Base-by-base conservation (phyloP, 2,329 filamentous ascomycete genomes). In the Zalaria obscura region DNA sequence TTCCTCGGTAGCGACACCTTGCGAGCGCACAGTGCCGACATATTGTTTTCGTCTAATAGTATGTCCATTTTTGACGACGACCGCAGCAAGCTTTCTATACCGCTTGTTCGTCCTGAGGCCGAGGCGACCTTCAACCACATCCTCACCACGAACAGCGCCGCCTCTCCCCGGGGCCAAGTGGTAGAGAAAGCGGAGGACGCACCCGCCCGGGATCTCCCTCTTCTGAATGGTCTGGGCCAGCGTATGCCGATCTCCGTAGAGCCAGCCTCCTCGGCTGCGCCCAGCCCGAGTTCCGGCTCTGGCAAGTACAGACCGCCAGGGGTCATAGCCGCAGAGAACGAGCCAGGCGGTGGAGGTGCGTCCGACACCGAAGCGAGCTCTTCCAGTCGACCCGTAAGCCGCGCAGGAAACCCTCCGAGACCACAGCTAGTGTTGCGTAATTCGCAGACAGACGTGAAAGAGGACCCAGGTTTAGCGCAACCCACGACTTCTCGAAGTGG, bases 1-100 rank as follows among this genome's bases (percentile, higher is more conserved):
- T 87, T 93, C 56, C 69, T 98, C 44, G 89, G 91, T 33, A 94
- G 86, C 55, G 89, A 96, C 60, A 75, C 85, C 9, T 69, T 98
- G 43, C 76, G 88, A 47, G 72, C 81, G 6, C 85, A 93, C 55
- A 93, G 83, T 49, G 89, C 86, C 25, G 91, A 96, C 57, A 73
- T 98, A 7, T 65, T 96, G 25, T 85, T 98, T 52, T 96, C 91
- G 0, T 84, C 88, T 49, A 94, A 94, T 55, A 81, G 82, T 48
- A 76, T 98, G 68, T 82, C 83, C 0, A 68, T 96, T 27, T 88
- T 87, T 50, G 85, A 93, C 51, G 83, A 86, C 55, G 85, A 93
- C 44, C 75, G 82, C 36, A 86, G 83, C 57, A 91, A 89, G 54
- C 68, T 96, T 8, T 87, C 84, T 10, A 80, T 98, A 29, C 91